phyloP scores from a whole-genome alignment of 2,329 filamentous ascomycete species.

The Diaporthe citriasiana region DNA sequence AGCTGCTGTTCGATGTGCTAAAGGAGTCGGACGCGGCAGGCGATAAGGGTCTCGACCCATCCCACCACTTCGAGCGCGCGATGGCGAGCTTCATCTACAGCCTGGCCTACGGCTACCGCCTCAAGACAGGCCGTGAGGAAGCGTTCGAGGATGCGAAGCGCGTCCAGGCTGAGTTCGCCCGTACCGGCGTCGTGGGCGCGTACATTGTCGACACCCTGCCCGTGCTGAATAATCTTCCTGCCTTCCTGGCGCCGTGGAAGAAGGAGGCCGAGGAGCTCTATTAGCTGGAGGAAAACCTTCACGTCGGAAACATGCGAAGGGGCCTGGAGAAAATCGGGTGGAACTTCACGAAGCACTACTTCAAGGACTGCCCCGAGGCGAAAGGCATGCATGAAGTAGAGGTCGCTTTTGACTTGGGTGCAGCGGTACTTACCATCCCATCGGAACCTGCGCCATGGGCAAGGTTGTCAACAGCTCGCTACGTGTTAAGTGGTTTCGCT shows the following conservation, averaged over 20 bases:
- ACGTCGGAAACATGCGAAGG: not conserved
- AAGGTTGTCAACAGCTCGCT: slow-evolving; percentile 46
- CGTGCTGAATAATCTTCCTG: not conserved
- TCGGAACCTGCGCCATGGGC: slow-evolving; percentile 44
- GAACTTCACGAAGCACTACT: not conserved
- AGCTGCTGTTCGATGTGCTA: not conserved
- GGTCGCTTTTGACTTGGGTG: not conserved
- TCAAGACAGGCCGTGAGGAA: not conserved
- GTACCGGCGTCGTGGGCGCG: not conserved
- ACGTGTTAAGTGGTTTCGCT: no score
- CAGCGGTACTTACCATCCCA: slow-evolving; percentile 19
- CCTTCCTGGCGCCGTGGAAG: not conserved
- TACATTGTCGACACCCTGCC: not conserved
- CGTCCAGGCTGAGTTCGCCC: not conserved
- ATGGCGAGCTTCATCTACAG: not conserved
- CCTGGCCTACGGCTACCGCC: not conserved
- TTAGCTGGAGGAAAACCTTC: not conserved
- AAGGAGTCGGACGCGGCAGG: not conserved
- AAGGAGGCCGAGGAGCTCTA: not conserved
- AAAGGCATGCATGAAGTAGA: not conserved
- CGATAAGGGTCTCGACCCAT: not conserved
- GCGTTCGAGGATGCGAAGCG: not conserved
- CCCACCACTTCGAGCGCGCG: not conserved
- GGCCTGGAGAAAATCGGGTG: not conserved
- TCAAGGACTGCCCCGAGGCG: not conserved